These are phyloP conservation scores for Fusarium guadeloupense DNA, from an alignment of 2,329 filamentous ascomycete genomes.

Conservation along the genomic window DNA sequence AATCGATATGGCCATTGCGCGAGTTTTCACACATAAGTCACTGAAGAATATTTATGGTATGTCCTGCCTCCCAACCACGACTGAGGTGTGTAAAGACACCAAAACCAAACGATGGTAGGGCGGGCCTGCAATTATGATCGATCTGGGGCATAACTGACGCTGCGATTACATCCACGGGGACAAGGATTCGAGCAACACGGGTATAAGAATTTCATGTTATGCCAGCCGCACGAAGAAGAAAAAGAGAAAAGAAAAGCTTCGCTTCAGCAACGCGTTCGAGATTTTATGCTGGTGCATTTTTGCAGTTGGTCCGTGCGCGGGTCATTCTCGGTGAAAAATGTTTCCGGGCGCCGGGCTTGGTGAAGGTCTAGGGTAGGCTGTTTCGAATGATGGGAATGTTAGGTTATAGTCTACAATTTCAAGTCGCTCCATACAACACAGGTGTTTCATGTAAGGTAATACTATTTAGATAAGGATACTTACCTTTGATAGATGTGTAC, in stretches of 20 bases:
- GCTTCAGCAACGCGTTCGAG: conserved; percentile 34
- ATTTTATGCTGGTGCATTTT: conserved; percentile 41
- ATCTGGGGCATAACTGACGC: conserved; percentile 86
- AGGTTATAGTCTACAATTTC: too few species aligned
- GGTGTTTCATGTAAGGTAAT: too few species aligned
- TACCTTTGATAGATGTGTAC: too few species aligned
- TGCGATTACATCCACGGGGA: conserved; percentile 62
- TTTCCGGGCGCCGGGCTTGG: conserved; percentile 2
- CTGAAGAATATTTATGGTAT: conserved; percentile 42
- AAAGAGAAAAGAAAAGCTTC: conserved; percentile 58
- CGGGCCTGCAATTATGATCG: conserved; percentile 79
- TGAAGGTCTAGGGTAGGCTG: conserved; percentile 21
- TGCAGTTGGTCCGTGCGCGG: conserved; percentile 11
- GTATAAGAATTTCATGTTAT: conserved; percentile 72
- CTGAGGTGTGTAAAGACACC: conserved; percentile 44
- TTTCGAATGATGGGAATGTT: neutral
- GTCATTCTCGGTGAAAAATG: neutral
- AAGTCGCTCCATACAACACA: too few species aligned
- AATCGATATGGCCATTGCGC: neutral
- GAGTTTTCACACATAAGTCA: conserved; percentile 3
- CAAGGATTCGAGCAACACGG: conserved; percentile 81
- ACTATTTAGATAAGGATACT: too few species aligned
- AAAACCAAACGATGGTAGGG: conserved; percentile 59
- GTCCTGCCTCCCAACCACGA: conserved; percentile 55
- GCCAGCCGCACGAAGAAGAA: conserved; percentile 82